Evolutionary conservation across 2,329 filamentous ascomycete genomes (phyloP).

Genomic region (Blastomyces parvus): DNA sequence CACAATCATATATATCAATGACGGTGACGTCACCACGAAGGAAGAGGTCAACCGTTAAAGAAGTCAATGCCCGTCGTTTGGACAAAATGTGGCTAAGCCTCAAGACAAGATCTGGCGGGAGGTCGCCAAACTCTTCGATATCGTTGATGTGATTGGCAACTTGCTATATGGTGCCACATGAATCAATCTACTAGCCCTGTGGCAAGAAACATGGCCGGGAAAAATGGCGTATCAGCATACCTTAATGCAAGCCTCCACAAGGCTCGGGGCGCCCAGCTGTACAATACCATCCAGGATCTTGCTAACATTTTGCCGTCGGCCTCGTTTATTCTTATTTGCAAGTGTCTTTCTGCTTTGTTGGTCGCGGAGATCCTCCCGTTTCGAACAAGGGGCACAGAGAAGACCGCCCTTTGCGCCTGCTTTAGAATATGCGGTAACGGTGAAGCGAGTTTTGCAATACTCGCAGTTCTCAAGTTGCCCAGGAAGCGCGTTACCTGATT

Average conservation of each 20-base stretch:
- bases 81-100: slow-evolving; percentile 55
- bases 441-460: slow-evolving; percentile 76
- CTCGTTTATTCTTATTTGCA: slow-evolving; percentile 49
- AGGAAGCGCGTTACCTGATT: slow-evolving; percentile 46
- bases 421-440: slow-evolving; percentile 81
- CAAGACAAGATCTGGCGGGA: slow-evolving; percentile 48
- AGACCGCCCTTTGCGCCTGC: slow-evolving; percentile 73
- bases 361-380: slow-evolving; percentile 45
- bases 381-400: slow-evolving; percentile 74
- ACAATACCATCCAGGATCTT: slow-evolving; percentile 66
- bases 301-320: slow-evolving; percentile 69
- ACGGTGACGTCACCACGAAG: slow-evolving; percentile 45
- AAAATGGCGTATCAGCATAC: slow-evolving; percentile 20
- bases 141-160: slow-evolving; percentile 54
- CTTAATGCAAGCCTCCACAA: slow-evolving; percentile 51
- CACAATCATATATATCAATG: slow-evolving; percentile 53
- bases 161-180: slow-evolving; percentile 33
- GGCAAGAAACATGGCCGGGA: no score
- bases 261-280: slow-evolving; percentile 34
- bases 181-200: neutral
- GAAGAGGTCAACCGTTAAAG: slow-evolving; percentile 38
- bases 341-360: slow-evolving; percentile 52
- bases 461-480: slow-evolving; percentile 87
- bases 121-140: slow-evolving; percentile 55
- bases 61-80: slow-evolving; percentile 50